Base-by-base conservation (phyloP, 169 alveolate species). In the Plasmodium sp. region DNA sequence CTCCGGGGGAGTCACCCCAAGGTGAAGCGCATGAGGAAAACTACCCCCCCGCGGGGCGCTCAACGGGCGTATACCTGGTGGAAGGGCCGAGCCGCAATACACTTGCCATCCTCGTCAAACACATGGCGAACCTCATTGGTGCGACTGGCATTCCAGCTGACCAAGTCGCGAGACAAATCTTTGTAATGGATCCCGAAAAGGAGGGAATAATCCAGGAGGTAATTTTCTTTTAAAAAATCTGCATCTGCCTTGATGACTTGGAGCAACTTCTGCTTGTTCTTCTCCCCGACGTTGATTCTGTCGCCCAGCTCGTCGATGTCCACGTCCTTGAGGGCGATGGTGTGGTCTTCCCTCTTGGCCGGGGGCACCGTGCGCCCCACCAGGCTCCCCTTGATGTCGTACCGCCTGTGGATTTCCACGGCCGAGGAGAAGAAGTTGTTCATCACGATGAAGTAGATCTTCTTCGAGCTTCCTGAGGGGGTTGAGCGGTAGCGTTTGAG, bases 391-490 rank as follows among this genome's bases (percentile, higher is more conserved):
- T 98, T 98, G 41, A 98, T 91, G 84, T 98, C 99, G 91, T 95
- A 98, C 94, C 99, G 96, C 56, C 98, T 92, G 92, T 98, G 98
- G 10, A 98, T 96, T 54, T 98, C 98, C 36, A 97, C 99, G 0
- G 98, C 96, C 27, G 99, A 98, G 84, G 98, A 98, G 93, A 99
- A 99, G 71, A 99, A 98, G 96, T 99, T 99, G 74, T 97, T 98
- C 99, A 99, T 99, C 36, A 99, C 99, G n/a, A 99, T 98, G 91
- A 99, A 99, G 96, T 98, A 98, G 58, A 97, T 93, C 88, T 98
- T 97, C 58, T 80, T 73, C 54, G 18, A 74, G 27, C 58, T 22
- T 39, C 58, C 93, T 75, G 72, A 71, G 96, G 84, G 93, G 51
- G 18, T 14, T 48, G 45, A 48, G 16, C 58, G 36, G 12, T 27